phyloP scores from a whole-genome alignment of 768 basidiomycete species.

The Russula dissimulans region DNA sequence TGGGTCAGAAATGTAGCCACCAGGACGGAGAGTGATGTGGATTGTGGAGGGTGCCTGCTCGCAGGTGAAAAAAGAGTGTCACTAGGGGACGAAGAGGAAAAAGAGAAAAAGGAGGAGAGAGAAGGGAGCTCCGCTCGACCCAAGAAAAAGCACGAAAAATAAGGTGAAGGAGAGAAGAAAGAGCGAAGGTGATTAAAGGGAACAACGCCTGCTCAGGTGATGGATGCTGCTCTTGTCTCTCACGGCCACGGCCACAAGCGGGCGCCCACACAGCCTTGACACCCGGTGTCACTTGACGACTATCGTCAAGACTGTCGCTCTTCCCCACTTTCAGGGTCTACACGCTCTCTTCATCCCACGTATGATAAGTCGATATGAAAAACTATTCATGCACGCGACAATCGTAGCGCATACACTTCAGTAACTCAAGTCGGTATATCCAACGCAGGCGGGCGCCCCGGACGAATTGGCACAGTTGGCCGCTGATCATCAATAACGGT shows the following conservation, averaged over 20 bases:
- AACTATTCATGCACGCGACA: not conserved
- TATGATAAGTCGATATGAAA: not conserved
- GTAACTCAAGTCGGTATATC: not conserved
- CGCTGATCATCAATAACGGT: conserved; percentile 1
- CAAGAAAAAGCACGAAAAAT: not conserved
- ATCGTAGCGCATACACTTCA: not conserved
- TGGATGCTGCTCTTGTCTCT: too few species aligned
- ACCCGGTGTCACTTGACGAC: conserved; percentile 17
- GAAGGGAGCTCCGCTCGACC: conserved; percentile 18
- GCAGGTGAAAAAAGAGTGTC: conserved; percentile 7
- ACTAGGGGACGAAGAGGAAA: conserved; percentile 6
- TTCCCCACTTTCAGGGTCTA: too few species aligned
- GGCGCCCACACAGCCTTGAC: not conserved
- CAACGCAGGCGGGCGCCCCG: not conserved
- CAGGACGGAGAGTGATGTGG: not conserved
- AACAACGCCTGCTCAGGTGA: too few species aligned
- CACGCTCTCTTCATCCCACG: not conserved
- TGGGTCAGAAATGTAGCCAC: not conserved
- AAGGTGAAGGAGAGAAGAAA: conserved; percentile 7
- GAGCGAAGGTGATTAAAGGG: not conserved
- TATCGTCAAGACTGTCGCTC: not conserved
- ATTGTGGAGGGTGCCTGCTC: conserved; percentile 15
- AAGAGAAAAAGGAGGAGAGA: not conserved
- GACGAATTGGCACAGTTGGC: not conserved
- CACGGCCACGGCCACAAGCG: too few species aligned